These are phyloP conservation scores for Aureobasidium sp. DNA, from an alignment of 2,329 filamentous ascomycete species.

Conservation along the genomic window DNA sequence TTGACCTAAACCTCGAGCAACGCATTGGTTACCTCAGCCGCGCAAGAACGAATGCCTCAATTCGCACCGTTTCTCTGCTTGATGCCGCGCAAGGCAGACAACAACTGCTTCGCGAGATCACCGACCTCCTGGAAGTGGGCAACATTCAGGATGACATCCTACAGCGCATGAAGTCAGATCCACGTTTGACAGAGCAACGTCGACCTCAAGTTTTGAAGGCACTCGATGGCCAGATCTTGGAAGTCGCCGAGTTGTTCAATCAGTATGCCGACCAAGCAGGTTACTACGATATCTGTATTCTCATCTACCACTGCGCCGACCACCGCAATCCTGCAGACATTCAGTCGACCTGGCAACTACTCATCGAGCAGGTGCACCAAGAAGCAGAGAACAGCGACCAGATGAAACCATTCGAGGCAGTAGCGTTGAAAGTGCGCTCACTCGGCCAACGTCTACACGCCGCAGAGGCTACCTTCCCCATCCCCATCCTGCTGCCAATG, in stretches of 20 bases:
- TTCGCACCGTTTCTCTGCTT: conserved; percentile 66
- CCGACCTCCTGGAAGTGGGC: conserved; percentile 81
- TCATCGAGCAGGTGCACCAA: conserved; percentile 60
- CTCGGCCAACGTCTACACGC: conserved; percentile 46
- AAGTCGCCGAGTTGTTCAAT: conserved; percentile 86
- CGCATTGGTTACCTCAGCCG: conserved; percentile 84
- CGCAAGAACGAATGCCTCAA: conserved; percentile 87
- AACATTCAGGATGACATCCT: conserved; percentile 92
- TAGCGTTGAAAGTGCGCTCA: conserved; percentile 54
- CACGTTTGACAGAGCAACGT: conserved; percentile 57
- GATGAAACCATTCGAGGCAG: conserved; percentile 60
- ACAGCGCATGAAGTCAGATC: conserved; percentile 66
- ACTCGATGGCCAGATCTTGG: conserved; percentile 71
- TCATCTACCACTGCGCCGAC: conserved; percentile 88
- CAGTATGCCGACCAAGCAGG: conserved; percentile 81
- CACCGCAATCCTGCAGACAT: conserved; percentile 85
- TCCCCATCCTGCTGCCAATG: conserved; percentile 44
- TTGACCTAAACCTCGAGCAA: conserved; percentile 70
- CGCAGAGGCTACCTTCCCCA: conserved; percentile 27
- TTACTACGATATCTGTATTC: conserved; percentile 88
- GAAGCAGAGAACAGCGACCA: conserved; percentile 42
- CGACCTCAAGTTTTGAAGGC: conserved; percentile 57
- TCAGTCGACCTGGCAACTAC: conserved; percentile 71
- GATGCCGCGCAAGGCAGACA: conserved; percentile 58
- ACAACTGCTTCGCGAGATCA: conserved; percentile 74